Conservation (phyloP, 1,284 basidiomycete genomes). For the Agaricales sp. region DNA sequence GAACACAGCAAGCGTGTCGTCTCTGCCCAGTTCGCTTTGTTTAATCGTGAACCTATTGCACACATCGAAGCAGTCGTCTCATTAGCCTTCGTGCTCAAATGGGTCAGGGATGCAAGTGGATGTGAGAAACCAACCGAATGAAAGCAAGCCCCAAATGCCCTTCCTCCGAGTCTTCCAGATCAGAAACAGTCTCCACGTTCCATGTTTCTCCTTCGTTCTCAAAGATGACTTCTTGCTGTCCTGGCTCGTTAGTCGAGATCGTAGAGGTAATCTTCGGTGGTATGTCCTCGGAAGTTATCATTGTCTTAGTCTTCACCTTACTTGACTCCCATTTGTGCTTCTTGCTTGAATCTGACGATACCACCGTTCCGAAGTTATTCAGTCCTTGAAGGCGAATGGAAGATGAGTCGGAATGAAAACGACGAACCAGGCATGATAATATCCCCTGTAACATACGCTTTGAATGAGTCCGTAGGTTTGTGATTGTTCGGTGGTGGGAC, state of each 20-base stretch:
- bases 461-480: too few relatives aligned
- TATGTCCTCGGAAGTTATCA: background rate
- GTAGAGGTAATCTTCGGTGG: background rate
- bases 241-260: constrained; percentile 28
- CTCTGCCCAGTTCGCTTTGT: constrained; percentile 30
- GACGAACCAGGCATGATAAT: too few relatives aligned
- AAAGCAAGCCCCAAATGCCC: constrained; percentile 40
- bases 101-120: background rate
- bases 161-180: constrained; percentile 33
- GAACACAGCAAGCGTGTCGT: constrained; percentile 36
- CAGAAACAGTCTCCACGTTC: constrained; percentile 21
- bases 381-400: too few relatives aligned
- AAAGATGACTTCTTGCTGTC: constrained; percentile 21
- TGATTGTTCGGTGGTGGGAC: too few relatives aligned
- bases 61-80: background rate
- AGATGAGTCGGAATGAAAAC: too few relatives aligned
- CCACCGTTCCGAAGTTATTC: too few relatives aligned
- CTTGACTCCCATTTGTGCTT: constrained; percentile 8
- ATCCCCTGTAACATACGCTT: too few relatives aligned
- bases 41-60: constrained; percentile 21
- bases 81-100: too few relatives aligned
- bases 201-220: constrained; percentile 22
- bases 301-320: constrained; percentile 21
- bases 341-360: too few relatives aligned
- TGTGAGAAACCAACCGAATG: constrained; percentile 26